Evolutionary conservation across 495 filamentous ascomycete genomes (phyloP), one percentile per base, ranked within the genome.

Genomic region (Bacidia rubella): DNA sequence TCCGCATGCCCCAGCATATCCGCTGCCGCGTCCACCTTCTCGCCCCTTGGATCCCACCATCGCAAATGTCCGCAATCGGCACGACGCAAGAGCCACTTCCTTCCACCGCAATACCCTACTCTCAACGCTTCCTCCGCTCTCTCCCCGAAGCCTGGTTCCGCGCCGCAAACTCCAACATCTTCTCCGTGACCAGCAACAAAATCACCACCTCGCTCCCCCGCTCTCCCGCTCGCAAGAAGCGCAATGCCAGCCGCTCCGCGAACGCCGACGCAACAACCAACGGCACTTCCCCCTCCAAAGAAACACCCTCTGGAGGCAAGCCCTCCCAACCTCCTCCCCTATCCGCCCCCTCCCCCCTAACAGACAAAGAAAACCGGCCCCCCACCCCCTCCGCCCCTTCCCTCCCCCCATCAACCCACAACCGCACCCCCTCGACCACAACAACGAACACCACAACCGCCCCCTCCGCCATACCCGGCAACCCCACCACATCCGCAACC

Each of bases 31-130:
- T 99, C 22, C 92, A 99, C 66, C 80, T 99, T 9, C 74, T 99
- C 11, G 90, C 92, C 1, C 92, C 92, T 0, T 99, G 92, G 93
- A 97, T 99, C 39, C 92, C 92, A 1, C 92, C 92, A 0, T 94
- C 87, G n/a, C 92, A 99, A 61, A 85, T 97, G 72, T 89, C 81
- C 32, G 83, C 79, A 27, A 81, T 93, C 46, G 76, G 88, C 25
- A 74, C 83, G n/a, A 78, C 83, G 17, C 79, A 86, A 55, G 80
- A 83, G 11, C 69, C 83, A 10, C 79, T 85, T 0, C 88, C 87
- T 0, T 81, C 77, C 1, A 89, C 83, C 58, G 83, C 87, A 9
- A 82, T 99, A 42, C 93, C 92, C 10, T 90, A 90, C 40, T 84
- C 87, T 3, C 93, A 97, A 61, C 78, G 86, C 42, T 89, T 99